Evolutionary conservation across 1,284 basidiomycete genomes (phyloP).

Genomic region (Grifola frondosa): DNA sequence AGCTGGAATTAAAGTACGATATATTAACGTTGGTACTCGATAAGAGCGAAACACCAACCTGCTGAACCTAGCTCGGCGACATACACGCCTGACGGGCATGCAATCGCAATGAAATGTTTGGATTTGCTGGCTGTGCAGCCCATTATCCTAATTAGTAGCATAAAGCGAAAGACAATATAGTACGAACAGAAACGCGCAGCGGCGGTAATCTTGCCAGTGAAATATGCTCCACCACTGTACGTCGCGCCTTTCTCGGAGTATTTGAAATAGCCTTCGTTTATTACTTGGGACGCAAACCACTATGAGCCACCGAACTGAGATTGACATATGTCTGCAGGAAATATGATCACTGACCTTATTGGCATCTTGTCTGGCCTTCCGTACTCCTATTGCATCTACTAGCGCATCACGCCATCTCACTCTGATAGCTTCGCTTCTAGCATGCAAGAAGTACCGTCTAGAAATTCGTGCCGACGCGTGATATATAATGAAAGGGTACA

Average conservation of each 20-base stretch:
- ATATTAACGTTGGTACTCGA: background rate
- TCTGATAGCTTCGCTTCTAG: slow-evolving; percentile 53
- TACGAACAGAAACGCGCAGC: slow-evolving; percentile 64
- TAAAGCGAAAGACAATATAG: background rate
- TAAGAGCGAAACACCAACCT: slow-evolving; percentile 35
- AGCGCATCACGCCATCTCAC: slow-evolving; percentile 64
- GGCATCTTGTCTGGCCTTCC: slow-evolving; percentile 60
- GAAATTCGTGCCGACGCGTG: slow-evolving; percentile 57
- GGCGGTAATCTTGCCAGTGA: slow-evolving; percentile 57
- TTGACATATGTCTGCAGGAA: background rate
- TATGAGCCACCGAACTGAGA: slow-evolving; percentile 28
- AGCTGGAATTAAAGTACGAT: slow-evolving; percentile 36
- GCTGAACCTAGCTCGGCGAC: slow-evolving; percentile 51
- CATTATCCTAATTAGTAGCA: background rate
- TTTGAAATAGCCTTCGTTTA: slow-evolving; percentile 66
- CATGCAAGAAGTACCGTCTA: slow-evolving; percentile 71
- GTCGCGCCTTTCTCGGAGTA: slow-evolving; percentile 35
- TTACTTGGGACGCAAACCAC: slow-evolving; percentile 62
- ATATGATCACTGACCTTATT: slow-evolving; percentile 57
- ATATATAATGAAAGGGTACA: slow-evolving; percentile 76
- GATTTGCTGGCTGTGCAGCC: slow-evolving; percentile 42
- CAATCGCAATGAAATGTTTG: slow-evolving; percentile 58
- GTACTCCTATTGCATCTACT: slow-evolving; percentile 57
- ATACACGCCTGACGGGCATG: slow-evolving; percentile 66
- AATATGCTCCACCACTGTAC: slow-evolving; percentile 30